These are phyloP conservation scores for Sugiyamaella xylanicola DNA, from an alignment of 1,139 yeast species.

Conservation along the genomic window DNA sequence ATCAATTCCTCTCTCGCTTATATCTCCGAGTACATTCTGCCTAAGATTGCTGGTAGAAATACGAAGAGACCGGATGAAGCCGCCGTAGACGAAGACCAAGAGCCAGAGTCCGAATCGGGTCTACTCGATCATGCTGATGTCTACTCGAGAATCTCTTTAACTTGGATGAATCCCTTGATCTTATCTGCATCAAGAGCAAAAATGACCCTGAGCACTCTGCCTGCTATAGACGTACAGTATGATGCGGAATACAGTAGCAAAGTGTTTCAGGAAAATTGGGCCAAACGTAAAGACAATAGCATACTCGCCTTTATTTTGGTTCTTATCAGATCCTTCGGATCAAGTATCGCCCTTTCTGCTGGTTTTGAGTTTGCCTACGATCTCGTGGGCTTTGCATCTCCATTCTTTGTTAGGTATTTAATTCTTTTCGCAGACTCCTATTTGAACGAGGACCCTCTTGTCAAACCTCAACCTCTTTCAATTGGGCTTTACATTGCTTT, in stretches of 20 bases:
- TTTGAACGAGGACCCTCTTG: slow-evolving; percentile 41
- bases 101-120: slow-evolving; percentile 21
- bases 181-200: slow-evolving; percentile 68
- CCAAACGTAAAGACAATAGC: slow-evolving; percentile 44
- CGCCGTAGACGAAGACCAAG: slow-evolving; percentile 12
- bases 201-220: slow-evolving; percentile 73
- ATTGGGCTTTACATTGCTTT: slow-evolving; percentile 79
- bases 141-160: slow-evolving; percentile 72
- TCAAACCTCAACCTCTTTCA: slow-evolving; percentile 52
- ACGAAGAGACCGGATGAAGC: slow-evolving; percentile 8
- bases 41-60: slow-evolving; percentile 20
- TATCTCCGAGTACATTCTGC: slow-evolving; percentile 28
- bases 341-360: slow-evolving; percentile 64
- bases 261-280: slow-evolving; percentile 60
- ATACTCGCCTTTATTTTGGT: slow-evolving; percentile 65
- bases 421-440: slow-evolving; percentile 81
- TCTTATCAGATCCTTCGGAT: slow-evolving; percentile 64
- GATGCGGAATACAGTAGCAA: slow-evolving; percentile 53
- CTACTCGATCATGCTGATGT: slow-evolving; percentile 67
- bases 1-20: slow-evolving; percentile 17
- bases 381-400: slow-evolving; percentile 68
- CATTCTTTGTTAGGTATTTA: slow-evolving; percentile 71
- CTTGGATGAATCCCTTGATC: slow-evolving; percentile 90
- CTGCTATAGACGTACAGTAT: slow-evolving; percentile 67
- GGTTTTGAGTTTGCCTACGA: slow-evolving; percentile 71